Base-by-base conservation (phyloP, 2,329 filamentous ascomycete species). In the Cladophialophora chaetospira region DNA sequence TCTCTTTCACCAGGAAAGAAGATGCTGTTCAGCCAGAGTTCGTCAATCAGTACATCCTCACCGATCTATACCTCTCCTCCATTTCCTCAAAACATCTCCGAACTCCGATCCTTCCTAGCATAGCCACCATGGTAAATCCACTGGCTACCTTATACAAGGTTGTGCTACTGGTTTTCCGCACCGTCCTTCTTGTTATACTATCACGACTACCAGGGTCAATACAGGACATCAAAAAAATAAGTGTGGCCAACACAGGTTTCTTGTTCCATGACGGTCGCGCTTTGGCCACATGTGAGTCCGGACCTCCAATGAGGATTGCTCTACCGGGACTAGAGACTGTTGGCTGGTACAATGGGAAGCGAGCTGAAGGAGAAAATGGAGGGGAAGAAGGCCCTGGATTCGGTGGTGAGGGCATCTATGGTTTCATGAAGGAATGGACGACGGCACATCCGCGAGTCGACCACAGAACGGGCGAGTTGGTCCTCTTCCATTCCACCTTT, bases 391-490 rank as follows among this genome's bases (percentile, higher is more conserved):
- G 67, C 49, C 58, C 70, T 38, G 62, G 71, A 0, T 82, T 87
- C 62, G 83, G 84, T 3, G 83, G 82, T 5, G 67, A 75, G 1
- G 82, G 84, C 0, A 60, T 81, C 2, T 67, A 85, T 21, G 78
- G 79, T 33, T 88, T 83, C 66, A 84, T 88, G 80, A 82, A 79
- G 61, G 85, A 88, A 68, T 88, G 85, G 85, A 87, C 85, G 0
- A 89, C 86, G 1, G 83, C 83, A 17, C 85, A 72, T 67, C 87
- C 87, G 5, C 82, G 84, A 60, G 79, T 89, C 47, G 87, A 90
- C 63, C 82, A 81, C 0, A 65, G 70, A 0, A 87, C 85, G 0
- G 82, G 83, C 36, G 86, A 89, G 67, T 76, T 89, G 69, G 75
- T 89, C 4, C 75, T 87, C 0, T 88, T 87, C 63, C 87, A 89